Evolutionary conservation across 176 grass and related monocot genomes (phyloP).

Genomic region (Musa itinerans): DNA sequence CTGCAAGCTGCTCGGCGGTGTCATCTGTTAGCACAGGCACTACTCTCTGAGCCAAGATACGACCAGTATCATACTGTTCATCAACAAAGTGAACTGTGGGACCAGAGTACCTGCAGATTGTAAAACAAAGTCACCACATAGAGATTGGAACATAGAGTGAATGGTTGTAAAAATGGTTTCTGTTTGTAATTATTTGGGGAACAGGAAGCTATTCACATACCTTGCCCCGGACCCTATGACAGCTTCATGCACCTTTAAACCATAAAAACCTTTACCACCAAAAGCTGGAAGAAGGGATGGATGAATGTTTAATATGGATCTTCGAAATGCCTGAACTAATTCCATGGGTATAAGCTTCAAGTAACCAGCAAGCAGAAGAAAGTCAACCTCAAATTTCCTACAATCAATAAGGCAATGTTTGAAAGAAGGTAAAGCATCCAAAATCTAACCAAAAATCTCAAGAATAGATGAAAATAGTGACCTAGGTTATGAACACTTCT

Average conservation of each 20-base stretch:
- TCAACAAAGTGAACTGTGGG: constrained; percentile 43
- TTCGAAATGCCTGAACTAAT: constrained; percentile 50
- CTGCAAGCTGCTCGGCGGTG: constrained; percentile 29
- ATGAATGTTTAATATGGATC: constrained; percentile 84
- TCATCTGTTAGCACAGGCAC: constrained; percentile 37
- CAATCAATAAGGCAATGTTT: constrained; percentile 18
- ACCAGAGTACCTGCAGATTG: constrained; percentile 29
- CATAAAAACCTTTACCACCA: constrained; percentile 86
- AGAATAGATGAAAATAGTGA: not conserved
- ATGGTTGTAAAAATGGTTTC: not conserved
- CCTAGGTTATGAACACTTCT: no score
- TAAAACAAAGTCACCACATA: not conserved
- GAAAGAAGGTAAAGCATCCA: not conserved
- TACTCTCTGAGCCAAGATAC: constrained; percentile 30
- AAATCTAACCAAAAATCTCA: not conserved
- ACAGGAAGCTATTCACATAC: constrained; percentile 19
- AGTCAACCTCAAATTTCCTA: constrained; percentile 58
- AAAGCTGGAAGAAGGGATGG: constrained; percentile 94
- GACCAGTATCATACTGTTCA: constrained; percentile 34
- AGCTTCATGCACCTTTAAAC: constrained; percentile 71
- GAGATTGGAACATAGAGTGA: not conserved
- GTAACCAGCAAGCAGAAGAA: constrained; percentile 77
- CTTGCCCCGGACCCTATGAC: constrained; percentile 84
- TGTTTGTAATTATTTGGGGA: not conserved
- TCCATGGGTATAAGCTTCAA: constrained; percentile 87